phyloP scores from a whole-genome alignment of 345 rosid genomes.

The Streptanthus diversifolius region DNA sequence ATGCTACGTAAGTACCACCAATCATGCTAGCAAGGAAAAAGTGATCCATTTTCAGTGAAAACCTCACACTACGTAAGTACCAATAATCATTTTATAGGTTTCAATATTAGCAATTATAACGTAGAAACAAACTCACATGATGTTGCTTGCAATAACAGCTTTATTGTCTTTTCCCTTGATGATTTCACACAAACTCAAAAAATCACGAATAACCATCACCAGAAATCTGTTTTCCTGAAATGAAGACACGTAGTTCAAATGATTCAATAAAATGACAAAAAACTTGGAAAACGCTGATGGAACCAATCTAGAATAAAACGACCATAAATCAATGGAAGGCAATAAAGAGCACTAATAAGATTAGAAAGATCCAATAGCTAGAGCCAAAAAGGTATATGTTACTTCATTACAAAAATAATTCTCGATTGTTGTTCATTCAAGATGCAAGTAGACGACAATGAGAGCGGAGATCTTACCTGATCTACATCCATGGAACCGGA shows the following conservation, averaged over 20 bases:
- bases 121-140: conserved; percentile 61
- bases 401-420: conserved; percentile 2
- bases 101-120: neutral
- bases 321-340: neutral
- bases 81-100: neutral
- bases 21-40: conserved; percentile 7
- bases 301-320: neutral
- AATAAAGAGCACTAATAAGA: neutral
- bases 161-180: conserved; percentile 96
- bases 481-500: conserved; percentile 99
- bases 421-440: neutral
- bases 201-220: conserved; percentile 95
- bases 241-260: neutral
- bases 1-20: neutral
- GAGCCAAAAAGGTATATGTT: neutral
- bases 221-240: conserved; percentile 94
- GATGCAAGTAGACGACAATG: conserved; percentile 6
- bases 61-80: neutral
- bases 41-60: neutral
- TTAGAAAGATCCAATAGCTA: neutral
- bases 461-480: conserved; percentile 52
- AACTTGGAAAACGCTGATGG: neutral
- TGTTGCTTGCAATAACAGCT: conserved; percentile 98
- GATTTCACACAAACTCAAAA: conserved; percentile 84
- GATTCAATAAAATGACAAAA: neutral